Evolutionary conservation across 306 rosid genomes (phyloP), one percentile per base, ranked within the genome.

Genomic region (Hylodesmum podocarpum): DNA sequence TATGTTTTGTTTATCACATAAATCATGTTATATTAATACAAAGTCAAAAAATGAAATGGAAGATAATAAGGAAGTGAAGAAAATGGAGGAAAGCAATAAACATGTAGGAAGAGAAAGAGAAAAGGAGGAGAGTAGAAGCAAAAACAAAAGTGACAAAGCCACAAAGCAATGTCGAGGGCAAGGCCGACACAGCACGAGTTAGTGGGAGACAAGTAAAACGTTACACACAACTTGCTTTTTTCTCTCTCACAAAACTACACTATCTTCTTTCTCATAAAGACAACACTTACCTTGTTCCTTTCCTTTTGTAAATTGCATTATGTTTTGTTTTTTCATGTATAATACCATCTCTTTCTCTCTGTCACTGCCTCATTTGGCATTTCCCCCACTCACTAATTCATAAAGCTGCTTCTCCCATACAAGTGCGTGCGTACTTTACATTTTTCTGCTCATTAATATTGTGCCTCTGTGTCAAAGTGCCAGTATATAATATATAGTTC

Each of bases 171-270:
- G 88, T 84, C 89, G 19, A 15, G 81, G 64, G 59, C 82, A 83
- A 43, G 91, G 91, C 93, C 93, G 93, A 90, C 96, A 84, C 75
- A 81, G 71, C 91, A 88, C 18, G 19, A 37, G 66, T 68, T 85
- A 85, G 96, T 90, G 96, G 96, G 77, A 80, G 86, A 80, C 96
- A 86, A 75, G 47, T 78, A 15, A 78, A 82, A 80, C 89, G 80
- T 75, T 77, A 82, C 49, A 79, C 84, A 44, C 86, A 72, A 14
- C 70, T 62, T 49, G 18, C 37, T 69, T 16, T 44, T 44, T 24
- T 59, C n/a, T 11, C 47, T 59, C 72, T 10, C 46, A 29, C 41
- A n/a, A 21, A 36, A 39, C 71, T 39, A 21, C 51, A 65, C 2
- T 29, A 21, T 4, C 71, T 36, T 18, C 25, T 41, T 6, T 50